A percentile compares a stretch with the other conserved stretches of the same genome.
Evolutionary conservation across 192 early-diverging fungal genomes (phyloP).

Genomic region (Fimicolochytrium jonesii): DNA sequence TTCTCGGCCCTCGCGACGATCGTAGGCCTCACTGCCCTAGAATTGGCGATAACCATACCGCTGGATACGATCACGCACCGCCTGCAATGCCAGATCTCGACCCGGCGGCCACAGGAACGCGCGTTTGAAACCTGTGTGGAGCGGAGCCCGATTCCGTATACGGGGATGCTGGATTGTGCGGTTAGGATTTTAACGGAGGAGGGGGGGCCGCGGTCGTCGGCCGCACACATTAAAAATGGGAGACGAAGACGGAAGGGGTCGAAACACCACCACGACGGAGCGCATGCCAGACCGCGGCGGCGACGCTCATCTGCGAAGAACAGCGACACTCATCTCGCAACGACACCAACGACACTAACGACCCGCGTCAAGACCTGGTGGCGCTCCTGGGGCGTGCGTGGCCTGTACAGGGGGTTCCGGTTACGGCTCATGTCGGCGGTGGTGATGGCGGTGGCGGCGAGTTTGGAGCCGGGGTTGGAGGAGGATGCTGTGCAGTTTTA

Average conservation of each 20-base stretch:
- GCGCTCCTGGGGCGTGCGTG: slow-evolving; percentile 29
- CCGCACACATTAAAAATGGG: no score
- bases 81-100: slow-evolving; percentile 67
- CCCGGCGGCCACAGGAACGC: slow-evolving; percentile 14
- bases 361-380: slow-evolving; percentile 7
- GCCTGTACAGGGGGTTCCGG: slow-evolving; percentile 41
- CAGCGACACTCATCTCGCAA: neutral
- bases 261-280: neutral
- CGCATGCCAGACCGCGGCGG: neutral
- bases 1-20: neutral
- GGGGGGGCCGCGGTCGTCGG: slow-evolving; percentile 18
- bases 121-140: slow-evolving; percentile 37
- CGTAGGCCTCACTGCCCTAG: slow-evolving; percentile 60
- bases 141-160: slow-evolving; percentile 40
- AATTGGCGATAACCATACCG: slow-evolving; percentile 74
- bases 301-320: neutral
- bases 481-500: no score
- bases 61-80: slow-evolving; percentile 82
- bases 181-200: slow-evolving; percentile 45
- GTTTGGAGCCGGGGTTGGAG: no score
- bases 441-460: no score
- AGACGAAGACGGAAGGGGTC: slow-evolving; percentile 5
- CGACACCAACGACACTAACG: neutral
- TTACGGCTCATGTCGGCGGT: slow-evolving; percentile 29
- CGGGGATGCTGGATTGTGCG: slow-evolving; percentile 41